A percentile compares a stretch with the other conserved stretches of the same genome.
Evolutionary conservation across 2,329 filamentous ascomycete species (phyloP).

Genomic region (Metarhizium rileyi): DNA sequence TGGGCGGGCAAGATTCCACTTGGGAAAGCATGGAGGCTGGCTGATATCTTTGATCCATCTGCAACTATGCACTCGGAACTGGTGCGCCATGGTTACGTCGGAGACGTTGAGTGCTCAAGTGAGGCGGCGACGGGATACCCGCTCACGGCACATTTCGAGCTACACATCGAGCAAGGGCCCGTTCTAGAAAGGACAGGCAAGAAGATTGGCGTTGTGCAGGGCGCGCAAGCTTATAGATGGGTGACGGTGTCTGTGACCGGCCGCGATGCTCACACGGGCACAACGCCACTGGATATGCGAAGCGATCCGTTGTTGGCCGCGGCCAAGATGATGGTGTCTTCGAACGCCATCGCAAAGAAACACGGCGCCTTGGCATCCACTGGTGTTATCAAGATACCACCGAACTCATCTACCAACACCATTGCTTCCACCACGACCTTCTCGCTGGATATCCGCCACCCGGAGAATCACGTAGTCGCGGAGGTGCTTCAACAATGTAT

Average conservation of each 20-base stretch:
- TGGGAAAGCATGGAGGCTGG: slow-evolving; percentile 50
- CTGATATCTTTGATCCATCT: slow-evolving; percentile 37
- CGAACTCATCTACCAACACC: slow-evolving; percentile 61
- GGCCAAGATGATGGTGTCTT: slow-evolving; percentile 23
- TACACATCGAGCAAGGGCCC: slow-evolving; percentile 67
- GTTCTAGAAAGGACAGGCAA: slow-evolving; percentile 45
- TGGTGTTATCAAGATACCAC: slow-evolving; percentile 26
- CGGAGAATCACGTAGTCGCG: slow-evolving; percentile 42
- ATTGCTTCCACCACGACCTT: slow-evolving; percentile 57
- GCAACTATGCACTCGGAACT: slow-evolving; percentile 37
- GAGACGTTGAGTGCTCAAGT: slow-evolving; percentile 9
- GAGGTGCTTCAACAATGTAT: slow-evolving; percentile 24
- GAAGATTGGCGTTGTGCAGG: slow-evolving; percentile 22
- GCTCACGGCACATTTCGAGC: slow-evolving; percentile 69
- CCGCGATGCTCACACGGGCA: slow-evolving; percentile 21
- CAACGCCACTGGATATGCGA: slow-evolving; percentile 22
- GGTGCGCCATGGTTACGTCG: slow-evolving; percentile 51
- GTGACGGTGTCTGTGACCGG: slow-evolving; percentile 19
- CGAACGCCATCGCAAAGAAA: slow-evolving; percentile 17
- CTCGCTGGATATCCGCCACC: slow-evolving; percentile 55
- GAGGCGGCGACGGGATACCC: slow-evolving; percentile 27
- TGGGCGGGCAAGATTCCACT: slow-evolving; percentile 62
- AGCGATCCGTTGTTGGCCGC: slow-evolving; percentile 25
- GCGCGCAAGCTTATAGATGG: slow-evolving; percentile 24
- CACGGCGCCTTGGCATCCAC: slow-evolving; percentile 20